Conservation (phyloP, 495 filamentous ascomycete genomes). For the Aspergillus sclerotioniger region DNA sequence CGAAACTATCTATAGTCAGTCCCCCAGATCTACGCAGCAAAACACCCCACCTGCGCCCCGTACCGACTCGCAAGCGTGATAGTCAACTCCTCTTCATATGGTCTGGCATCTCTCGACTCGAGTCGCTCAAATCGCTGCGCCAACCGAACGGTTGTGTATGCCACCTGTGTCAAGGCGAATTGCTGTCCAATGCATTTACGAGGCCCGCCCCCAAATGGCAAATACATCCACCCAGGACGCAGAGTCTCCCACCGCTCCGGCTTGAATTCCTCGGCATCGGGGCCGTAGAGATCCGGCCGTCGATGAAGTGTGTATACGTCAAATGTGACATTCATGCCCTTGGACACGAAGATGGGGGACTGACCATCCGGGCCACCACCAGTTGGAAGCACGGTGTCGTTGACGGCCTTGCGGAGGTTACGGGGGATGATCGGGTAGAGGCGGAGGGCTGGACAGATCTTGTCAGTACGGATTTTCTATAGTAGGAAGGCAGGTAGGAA, state of each 20-base stretch:
- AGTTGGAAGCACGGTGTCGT: conserved; percentile 47
- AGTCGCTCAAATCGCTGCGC: conserved; percentile 28
- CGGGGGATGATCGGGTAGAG: conserved; percentile 52
- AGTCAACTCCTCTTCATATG: conserved; percentile 17
- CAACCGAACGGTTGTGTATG: conserved; percentile 46
- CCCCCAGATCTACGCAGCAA: background rate
- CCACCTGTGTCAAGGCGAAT: conserved; percentile 55
- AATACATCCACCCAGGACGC: conserved; percentile 54
- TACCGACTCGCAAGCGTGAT: conserved; percentile 18
- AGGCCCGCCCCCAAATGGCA: conserved; percentile 65
- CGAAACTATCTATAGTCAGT: too few relatives aligned
- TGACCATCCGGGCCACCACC: conserved; percentile 51
- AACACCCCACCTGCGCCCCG: conserved; percentile 11
- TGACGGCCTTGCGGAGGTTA: conserved; percentile 47
- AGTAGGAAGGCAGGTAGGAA: background rate
- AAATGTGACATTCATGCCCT: conserved; percentile 30
- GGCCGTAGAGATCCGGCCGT: conserved; percentile 31
- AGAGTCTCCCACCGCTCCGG: conserved; percentile 32
- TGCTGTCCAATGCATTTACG: conserved; percentile 56
- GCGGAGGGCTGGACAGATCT: conserved; percentile 28
- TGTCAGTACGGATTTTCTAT: background rate
- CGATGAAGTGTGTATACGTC: conserved; percentile 31
- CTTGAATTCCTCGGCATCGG: conserved; percentile 32
- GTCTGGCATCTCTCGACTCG: conserved; percentile 23
- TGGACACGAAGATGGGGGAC: conserved; percentile 43